phyloP scores from a whole-genome alignment of 2,329 filamentous ascomycete species.

The Dothistroma septosporum region DNA sequence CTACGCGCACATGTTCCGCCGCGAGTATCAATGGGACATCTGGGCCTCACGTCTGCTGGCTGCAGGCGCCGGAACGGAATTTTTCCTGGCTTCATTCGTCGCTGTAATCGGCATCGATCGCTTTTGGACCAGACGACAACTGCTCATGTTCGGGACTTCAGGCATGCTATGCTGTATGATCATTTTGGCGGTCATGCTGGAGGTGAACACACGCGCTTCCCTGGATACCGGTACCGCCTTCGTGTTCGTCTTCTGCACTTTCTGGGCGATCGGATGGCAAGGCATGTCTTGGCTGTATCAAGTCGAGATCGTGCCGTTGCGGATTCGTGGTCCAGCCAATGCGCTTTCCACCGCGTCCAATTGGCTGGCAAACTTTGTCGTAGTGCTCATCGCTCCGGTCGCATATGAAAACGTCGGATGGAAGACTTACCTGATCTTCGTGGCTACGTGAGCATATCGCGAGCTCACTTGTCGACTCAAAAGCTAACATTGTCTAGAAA shows the following conservation, averaged over 20 bases:
- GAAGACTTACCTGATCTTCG: slow-evolving; percentile 70
- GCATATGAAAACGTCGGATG: slow-evolving; percentile 53
- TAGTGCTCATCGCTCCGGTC: slow-evolving; percentile 60
- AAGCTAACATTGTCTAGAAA: slow-evolving; percentile 9
- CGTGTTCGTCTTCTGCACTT: slow-evolving; percentile 59
- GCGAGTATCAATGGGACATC: slow-evolving; percentile 17
- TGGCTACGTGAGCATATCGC: slow-evolving; percentile 58
- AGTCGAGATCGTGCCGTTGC: slow-evolving; percentile 57
- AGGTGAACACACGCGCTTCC: slow-evolving; percentile 35
- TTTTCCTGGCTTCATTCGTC: slow-evolving; percentile 50
- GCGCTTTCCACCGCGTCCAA: slow-evolving; percentile 60
- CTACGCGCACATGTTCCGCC: slow-evolving; percentile 21
- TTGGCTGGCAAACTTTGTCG: slow-evolving; percentile 58
- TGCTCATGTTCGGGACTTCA: slow-evolving; percentile 33
- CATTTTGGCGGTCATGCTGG: slow-evolving; percentile 46
- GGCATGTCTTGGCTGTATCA: slow-evolving; percentile 61
- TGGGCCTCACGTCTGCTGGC: slow-evolving; percentile 33
- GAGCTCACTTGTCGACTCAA: slow-evolving; percentile 47
- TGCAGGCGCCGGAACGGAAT: slow-evolving; percentile 39
- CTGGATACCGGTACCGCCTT: slow-evolving; percentile 49
- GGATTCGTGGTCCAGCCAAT: slow-evolving; percentile 60
- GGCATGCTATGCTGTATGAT: slow-evolving; percentile 62
- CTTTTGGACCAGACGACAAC: slow-evolving; percentile 31
- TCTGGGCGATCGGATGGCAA: slow-evolving; percentile 59
- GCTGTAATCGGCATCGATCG: slow-evolving; percentile 43